phyloP scores from a whole-genome alignment of 768 basidiomycete genomes.

The Xerocomus brunneocitrinus region DNA sequence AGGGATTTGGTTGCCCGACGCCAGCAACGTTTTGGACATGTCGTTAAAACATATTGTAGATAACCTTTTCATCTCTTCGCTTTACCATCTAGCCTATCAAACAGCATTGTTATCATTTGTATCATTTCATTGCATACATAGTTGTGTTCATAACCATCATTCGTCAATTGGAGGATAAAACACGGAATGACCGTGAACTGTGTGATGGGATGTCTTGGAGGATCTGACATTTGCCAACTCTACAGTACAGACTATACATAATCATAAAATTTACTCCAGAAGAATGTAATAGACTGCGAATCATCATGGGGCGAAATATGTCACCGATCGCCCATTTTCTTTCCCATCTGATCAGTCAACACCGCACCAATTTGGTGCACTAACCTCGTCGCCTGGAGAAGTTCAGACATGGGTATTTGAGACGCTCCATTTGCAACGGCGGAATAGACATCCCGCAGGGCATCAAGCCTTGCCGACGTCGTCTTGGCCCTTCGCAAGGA shows the following conservation, averaged over 20 bases:
- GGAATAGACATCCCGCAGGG: constrained; percentile 41
- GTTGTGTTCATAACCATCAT: constrained; percentile 16
- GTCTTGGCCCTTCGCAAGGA: constrained; percentile 37
- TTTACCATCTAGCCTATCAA: constrained; percentile 14
- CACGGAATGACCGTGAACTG: no score
- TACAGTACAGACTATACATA: not conserved
- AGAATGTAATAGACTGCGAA: not conserved
- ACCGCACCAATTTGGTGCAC: constrained; percentile 44
- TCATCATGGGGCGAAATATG: no score
- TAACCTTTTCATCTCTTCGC: constrained; percentile 10
- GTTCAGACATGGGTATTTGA: constrained; percentile 46
- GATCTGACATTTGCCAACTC: not conserved
- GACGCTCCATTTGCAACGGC: constrained; percentile 41
- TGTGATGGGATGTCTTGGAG: not conserved
- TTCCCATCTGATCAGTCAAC: constrained; percentile 43
- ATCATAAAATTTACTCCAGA: not conserved
- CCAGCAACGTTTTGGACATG: constrained; percentile 30
- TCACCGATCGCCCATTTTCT: constrained; percentile 26
- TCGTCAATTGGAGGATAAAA: not conserved
- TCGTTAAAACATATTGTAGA: constrained; percentile 1
- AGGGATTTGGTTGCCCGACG: constrained; percentile 41
- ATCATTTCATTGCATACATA: constrained; percentile 21
- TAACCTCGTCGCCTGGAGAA: constrained; percentile 42
- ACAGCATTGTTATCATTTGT: constrained; percentile 22
- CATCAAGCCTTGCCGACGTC: constrained; percentile 40